A percentile compares a stretch with the other conserved stretches of the same genome.
phyloP scores from a whole-genome alignment of 768 basidiomycete species.

The Ramaria rubella region DNA sequence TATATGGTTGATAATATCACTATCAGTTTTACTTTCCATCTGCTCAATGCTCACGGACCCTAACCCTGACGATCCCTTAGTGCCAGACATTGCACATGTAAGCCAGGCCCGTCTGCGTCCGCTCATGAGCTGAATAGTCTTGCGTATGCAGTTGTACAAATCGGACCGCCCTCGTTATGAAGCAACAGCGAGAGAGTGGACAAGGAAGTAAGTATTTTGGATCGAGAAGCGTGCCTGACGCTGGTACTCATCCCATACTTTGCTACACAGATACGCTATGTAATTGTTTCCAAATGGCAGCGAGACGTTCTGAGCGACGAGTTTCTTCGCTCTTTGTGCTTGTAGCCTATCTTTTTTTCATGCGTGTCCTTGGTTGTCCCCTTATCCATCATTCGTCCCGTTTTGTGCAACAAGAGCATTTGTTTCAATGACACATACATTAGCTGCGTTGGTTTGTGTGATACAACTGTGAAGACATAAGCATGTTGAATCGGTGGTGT shows the following conservation, averaged over 20 bases:
- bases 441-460: not conserved
- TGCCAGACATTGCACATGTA: slow-evolving; percentile 92
- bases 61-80: slow-evolving; percentile 97
- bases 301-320: not conserved
- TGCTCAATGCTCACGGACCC: slow-evolving; percentile 99
- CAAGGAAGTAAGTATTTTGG: slow-evolving; percentile 77
- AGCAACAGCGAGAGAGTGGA: slow-evolving; percentile 98
- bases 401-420: slow-evolving; percentile 8
- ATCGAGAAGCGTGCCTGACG: not conserved
- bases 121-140: not conserved
- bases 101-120: slow-evolving; percentile 12
- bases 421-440: slow-evolving; percentile 1
- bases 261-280: slow-evolving; percentile 42
- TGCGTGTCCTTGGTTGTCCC: slow-evolving; percentile 6
- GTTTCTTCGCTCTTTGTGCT: slow-evolving; percentile 1
- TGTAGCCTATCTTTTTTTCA: slow-evolving; percentile 5
- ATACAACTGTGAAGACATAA: not conserved
- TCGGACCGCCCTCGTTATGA: slow-evolving; percentile 96
- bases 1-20: not conserved
- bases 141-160: slow-evolving; percentile 69
- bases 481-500: not conserved
- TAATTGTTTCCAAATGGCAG: slow-evolving; percentile 17
- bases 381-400: slow-evolving; percentile 2
- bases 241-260: slow-evolving; percentile 10
- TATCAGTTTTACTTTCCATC: slow-evolving; percentile 86